A percentile compares a stretch with the other conserved stretches of the same genome.
phyloP scores from a whole-genome alignment of 495 filamentous ascomycete species.

The Neurospora sp. region DNA sequence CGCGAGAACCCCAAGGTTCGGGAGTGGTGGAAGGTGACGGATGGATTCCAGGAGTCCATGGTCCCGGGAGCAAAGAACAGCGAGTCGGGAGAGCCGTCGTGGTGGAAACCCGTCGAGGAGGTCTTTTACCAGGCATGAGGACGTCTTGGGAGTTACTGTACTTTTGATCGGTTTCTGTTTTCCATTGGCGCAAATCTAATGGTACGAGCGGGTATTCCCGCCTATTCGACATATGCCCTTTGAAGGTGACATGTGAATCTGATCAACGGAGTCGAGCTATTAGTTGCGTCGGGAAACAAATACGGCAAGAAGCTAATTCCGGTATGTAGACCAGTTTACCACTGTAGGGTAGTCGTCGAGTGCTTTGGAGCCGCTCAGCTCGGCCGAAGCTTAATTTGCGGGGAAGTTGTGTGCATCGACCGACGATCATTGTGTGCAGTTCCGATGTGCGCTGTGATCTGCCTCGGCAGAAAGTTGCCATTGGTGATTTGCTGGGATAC shows the following conservation, averaged over 20 bases:
- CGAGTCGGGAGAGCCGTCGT: conserved; percentile 48
- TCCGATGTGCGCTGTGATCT: neutral
- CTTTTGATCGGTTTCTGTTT: neutral
- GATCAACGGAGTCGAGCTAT: neutral
- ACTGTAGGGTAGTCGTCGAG: neutral
- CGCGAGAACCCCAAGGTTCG: conserved; percentile 55
- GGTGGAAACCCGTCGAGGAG: conserved; percentile 65
- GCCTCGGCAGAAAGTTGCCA: neutral
- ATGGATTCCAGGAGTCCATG: conserved; percentile 54
- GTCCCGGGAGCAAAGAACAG: conserved; percentile 54
- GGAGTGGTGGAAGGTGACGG: conserved; percentile 74
- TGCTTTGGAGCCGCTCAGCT: neutral
- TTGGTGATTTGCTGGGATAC: neutral
- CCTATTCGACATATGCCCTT: neutral
- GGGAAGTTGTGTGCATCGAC: neutral
- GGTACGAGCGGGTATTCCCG: neutral
- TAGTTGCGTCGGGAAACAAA: neutral
- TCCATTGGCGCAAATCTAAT: neutral
- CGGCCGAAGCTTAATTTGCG: neutral
- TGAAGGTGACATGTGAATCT: neutral
- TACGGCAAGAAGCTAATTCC: neutral
- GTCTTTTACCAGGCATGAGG: conserved; percentile 54
- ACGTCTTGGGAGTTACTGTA: conserved; percentile 4
- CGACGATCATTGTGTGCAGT: neutral
- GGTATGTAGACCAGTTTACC: neutral